A percentile compares a stretch with the other conserved stretches of the same genome.
Conservation (phyloP, 306 rosid genomes). For the Astragalus glycyphyllos region DNA sequence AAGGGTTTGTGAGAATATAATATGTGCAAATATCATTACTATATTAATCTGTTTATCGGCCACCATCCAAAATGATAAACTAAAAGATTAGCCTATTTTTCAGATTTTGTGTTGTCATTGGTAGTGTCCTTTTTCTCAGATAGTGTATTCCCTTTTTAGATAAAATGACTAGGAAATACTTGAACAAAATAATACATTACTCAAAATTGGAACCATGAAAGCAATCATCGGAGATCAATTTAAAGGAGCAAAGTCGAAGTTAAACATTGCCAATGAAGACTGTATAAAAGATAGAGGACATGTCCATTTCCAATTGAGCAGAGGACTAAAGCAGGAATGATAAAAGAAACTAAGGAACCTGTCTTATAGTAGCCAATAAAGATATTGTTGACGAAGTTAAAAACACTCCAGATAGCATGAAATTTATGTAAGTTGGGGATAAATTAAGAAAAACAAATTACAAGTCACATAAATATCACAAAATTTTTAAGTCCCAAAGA, state of each 20-base stretch:
- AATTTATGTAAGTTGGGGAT: not conserved
- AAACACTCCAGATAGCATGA: not conserved
- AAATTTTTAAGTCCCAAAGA: constrained; percentile 1
- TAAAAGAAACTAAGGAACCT: not conserved
- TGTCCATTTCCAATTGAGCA: constrained; percentile 10
- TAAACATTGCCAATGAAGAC: constrained; percentile 7
- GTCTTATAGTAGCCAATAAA: not conserved
- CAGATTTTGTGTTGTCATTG: not conserved
- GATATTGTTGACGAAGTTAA: not conserved
- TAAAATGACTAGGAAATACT: not conserved
- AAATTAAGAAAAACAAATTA: not conserved
- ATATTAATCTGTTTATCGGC: not conserved
- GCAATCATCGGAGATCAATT: not conserved
- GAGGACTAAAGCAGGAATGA: not conserved
- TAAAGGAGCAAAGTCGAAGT: not conserved
- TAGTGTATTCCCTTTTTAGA: not conserved
- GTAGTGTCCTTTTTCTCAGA: not conserved
- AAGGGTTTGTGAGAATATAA: not conserved
- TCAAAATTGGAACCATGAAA: not conserved
- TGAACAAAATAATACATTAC: not conserved
- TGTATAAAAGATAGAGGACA: not conserved
- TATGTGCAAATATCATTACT: constrained; percentile 10
- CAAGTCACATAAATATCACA: not conserved
- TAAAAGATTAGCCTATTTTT: not conserved
- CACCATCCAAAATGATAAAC: constrained; percentile 10